phyloP scores from a whole-genome alignment of 2,329 filamentous ascomycete genomes.

The Clarireedia paspali region DNA sequence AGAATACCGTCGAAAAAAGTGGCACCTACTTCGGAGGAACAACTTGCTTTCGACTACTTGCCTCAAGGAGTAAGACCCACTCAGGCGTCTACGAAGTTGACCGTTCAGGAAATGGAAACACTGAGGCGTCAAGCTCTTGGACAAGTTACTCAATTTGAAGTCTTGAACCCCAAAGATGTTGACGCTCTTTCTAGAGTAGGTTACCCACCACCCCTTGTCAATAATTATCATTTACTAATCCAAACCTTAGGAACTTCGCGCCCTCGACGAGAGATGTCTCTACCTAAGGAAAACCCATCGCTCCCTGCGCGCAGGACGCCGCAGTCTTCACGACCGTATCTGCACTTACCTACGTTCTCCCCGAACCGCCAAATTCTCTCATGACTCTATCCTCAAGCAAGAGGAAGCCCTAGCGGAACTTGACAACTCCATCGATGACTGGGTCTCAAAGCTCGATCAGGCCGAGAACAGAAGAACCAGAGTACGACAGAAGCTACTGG shows the following conservation, averaged over 20 bases:
- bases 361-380: conserved; percentile 62
- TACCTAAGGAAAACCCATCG: conserved; percentile 72
- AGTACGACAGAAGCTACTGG: conserved; percentile 71
- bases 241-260: conserved; percentile 54
- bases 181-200: conserved; percentile 56
- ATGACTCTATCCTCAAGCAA: conserved; percentile 69
- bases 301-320: conserved; percentile 65
- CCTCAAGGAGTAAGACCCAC: conserved; percentile 48
- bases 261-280: conserved; percentile 69
- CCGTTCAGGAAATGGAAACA: conserved; percentile 39
- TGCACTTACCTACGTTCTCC: conserved; percentile 69
- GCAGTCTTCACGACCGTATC: conserved; percentile 69
- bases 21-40: conserved; percentile 34
- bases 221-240: conserved; percentile 1
- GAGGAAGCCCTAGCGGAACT: conserved; percentile 73
- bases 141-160: conserved; percentile 56
- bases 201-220: background rate
- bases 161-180: conserved; percentile 55
- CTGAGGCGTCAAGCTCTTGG: conserved; percentile 54
- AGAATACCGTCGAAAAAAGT: conserved; percentile 27
- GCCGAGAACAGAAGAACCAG: conserved; percentile 70
- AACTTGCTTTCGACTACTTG: conserved; percentile 51
- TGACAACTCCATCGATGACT: conserved; percentile 72
- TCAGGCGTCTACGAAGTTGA: conserved; percentile 44
- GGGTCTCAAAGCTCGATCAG: conserved; percentile 71